Evolutionary conservation across 2,329 filamentous ascomycete genomes (phyloP).

Genomic region (Aureobasidium leucospermi): DNA sequence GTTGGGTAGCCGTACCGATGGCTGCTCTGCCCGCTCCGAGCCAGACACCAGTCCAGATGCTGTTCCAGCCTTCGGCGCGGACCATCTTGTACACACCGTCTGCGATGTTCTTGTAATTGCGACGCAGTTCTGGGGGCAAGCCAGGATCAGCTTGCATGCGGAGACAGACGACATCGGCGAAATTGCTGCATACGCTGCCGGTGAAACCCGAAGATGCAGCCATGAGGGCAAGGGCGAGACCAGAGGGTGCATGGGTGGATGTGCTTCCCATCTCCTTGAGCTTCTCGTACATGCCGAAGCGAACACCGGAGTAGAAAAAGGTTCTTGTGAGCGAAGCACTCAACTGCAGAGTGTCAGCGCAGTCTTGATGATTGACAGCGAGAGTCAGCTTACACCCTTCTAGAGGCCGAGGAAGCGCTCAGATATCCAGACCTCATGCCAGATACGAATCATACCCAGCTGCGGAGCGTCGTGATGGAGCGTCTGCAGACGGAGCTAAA

Average conservation of each 20-base stretch:
- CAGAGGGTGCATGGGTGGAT: conserved; percentile 18
- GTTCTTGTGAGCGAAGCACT: conserved; percentile 19
- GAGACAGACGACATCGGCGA: conserved; percentile 20
- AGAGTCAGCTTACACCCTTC: conserved; percentile 17
- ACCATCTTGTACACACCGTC: conserved; percentile 20
- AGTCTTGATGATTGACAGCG: not conserved
- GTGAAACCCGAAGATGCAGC: conserved; percentile 18
- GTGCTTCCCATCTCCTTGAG: conserved; percentile 19
- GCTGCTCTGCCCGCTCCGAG: conserved; percentile 19
- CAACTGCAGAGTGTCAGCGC: conserved; percentile 14
- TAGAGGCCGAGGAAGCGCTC: conserved; percentile 19
- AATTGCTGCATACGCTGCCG: conserved; percentile 19
- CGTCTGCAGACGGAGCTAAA: conserved; percentile 15
- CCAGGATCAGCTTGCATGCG: conserved; percentile 20
- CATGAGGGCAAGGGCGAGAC: conserved; percentile 16
- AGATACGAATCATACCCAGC: conserved; percentile 17
- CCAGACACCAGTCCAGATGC: conserved; percentile 21
- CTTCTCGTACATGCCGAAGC: conserved; percentile 21
- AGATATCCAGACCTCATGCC: conserved; percentile 16
- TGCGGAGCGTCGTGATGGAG: conserved; percentile 10
- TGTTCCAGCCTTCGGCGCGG: conserved; percentile 19
- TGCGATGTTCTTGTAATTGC: conserved; percentile 19
- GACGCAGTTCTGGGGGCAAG: conserved; percentile 16
- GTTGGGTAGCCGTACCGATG: conserved; percentile 18
- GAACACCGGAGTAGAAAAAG: conserved; percentile 18